These are phyloP conservation scores for Trametes cubensis DNA, from an alignment of 768 basidiomycete genomes.

Conservation along the genomic window DNA sequence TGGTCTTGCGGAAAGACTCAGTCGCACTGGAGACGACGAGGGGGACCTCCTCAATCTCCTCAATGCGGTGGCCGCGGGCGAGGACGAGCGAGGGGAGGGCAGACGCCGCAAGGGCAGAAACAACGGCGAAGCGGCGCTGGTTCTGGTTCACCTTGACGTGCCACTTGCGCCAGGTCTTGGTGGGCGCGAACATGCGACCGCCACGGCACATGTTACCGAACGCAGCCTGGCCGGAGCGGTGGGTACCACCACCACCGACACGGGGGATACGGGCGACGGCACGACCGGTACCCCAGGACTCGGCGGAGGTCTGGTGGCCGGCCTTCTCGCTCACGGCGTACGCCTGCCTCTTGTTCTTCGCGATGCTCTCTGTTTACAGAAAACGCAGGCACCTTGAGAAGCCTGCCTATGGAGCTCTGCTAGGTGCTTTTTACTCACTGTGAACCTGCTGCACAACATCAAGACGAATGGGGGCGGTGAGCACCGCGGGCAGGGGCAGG, in stretches of 20 bases:
- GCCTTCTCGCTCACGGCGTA: constrained; percentile 98
- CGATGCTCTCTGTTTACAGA: constrained; percentile 79
- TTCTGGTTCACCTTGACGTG: constrained; percentile 99
- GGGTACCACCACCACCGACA: constrained; percentile 98
- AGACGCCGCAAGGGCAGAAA: constrained; percentile 96
- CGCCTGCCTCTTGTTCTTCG: constrained; percentile 97
- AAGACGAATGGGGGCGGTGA: constrained; percentile 97
- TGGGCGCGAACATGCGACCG: constrained; percentile 99
- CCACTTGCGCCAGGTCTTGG: constrained; percentile 99
- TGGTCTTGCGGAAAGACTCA: constrained; percentile 94
- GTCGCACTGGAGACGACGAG: constrained; percentile 79
- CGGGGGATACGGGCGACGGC: constrained; percentile 99
- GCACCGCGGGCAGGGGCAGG: constrained; percentile 90
- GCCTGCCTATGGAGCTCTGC: not conserved
- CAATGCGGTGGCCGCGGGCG: constrained; percentile 98
- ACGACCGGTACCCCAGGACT: constrained; percentile 99
- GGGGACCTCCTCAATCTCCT: constrained; percentile 94
- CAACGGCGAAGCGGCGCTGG: constrained; percentile 96
- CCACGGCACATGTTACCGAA: constrained; percentile 99
- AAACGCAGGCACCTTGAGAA: not conserved
- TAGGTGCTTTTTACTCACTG: constrained; percentile 69
- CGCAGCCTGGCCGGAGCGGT: constrained; percentile 98
- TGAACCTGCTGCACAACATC: constrained; percentile 99
- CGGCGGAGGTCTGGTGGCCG: constrained; percentile 97
- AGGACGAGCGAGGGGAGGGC: constrained; percentile 98